Base-by-base conservation (phyloP, 73 alveolate genomes). In the Durusdinium trenchii region DNA sequence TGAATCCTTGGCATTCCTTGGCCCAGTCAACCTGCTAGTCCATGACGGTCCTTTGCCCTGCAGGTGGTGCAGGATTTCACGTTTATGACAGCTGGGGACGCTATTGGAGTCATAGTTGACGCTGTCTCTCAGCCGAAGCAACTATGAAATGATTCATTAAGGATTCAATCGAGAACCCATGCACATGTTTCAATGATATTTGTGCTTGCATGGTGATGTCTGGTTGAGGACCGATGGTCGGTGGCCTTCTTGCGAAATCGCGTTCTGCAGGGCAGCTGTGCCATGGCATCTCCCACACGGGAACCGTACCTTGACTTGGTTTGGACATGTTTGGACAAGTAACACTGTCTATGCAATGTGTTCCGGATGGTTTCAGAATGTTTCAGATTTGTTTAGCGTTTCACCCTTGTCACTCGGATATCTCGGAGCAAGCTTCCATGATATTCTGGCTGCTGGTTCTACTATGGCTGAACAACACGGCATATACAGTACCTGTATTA, bases 251-350 rank as follows among this genome's bases (percentile, higher is more conserved):
- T 89, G 86, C 60, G 83, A 47, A 89, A 89, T 47, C 71, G 96
- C 42, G 73, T 89, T 46, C 75, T 89, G 69, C 69, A 89, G 86
- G 96, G 96, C 47, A 89, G 96, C 73, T 89, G 96, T 64, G 86
- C 86, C 69, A 89, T 89, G 96, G 57, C 86, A 30, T 64, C 73
- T 23, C 86, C 82, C 40, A 64, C 86, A 2, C 96, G 96, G 12
- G 96, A 89, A 60, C 86, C 96, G 96, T 67, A 36, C 18, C 95
- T 28, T 43, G 81, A 62, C 54, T 30, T 3, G 76, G 36, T 3
- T 35, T 26, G 36, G 47, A 20, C n/a, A 67, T 1, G 1, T 43
- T 35, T 67, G 16, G 76, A 61, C 9, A 1, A n/a, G 20, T 6
- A 1, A 57, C 71, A 14, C 71, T 16, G 14, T 14, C 71, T 57